Conservation (phyloP, 768 basidiomycete genomes). For the Harrya chromipes region DNA sequence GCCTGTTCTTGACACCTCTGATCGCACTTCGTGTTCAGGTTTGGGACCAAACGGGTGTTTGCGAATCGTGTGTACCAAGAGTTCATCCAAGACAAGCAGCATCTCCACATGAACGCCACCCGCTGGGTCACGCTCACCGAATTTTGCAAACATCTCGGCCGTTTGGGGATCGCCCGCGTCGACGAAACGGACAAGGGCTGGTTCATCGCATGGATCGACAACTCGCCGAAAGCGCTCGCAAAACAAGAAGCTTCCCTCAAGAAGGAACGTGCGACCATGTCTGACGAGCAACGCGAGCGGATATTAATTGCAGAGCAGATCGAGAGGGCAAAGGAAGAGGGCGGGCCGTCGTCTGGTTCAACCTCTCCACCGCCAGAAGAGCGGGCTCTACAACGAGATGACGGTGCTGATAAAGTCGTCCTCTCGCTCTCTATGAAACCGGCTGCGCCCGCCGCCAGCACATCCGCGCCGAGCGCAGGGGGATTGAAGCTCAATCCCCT, state of each 20-base stretch:
- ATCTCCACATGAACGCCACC: constrained; percentile 98
- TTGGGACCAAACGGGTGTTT: constrained; percentile 91
- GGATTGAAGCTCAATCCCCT: constrained; percentile 61
- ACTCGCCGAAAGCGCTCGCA: constrained; percentile 88
- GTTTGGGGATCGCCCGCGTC: constrained; percentile 81
- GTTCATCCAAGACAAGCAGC: constrained; percentile 90
- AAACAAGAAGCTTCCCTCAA: constrained; percentile 86
- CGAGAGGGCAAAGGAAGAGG: constrained; percentile 67
- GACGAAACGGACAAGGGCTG: constrained; percentile 99
- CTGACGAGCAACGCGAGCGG: constrained; percentile 94
- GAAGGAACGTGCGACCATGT: constrained; percentile 87
- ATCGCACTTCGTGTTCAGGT: constrained; percentile 40
- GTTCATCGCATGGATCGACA: constrained; percentile 98
- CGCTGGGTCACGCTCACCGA: constrained; percentile 98
- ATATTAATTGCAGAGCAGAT: constrained; percentile 90
- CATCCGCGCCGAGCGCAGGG: constrained; percentile 32
- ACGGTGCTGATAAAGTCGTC: constrained; percentile 69
- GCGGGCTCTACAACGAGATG: constrained; percentile 64
- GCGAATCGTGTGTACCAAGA: constrained; percentile 98
- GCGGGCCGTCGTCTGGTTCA: constrained; percentile 29
- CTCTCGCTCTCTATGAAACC: constrained; percentile 67
- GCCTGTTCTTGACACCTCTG: background rate
- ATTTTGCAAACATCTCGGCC: constrained; percentile 86
- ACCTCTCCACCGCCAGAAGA: constrained; percentile 45
- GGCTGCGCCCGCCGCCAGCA: constrained; percentile 23